A percentile compares a stretch with the other conserved stretches of the same genome.
These are phyloP conservation scores for Rutstroemia sp. DNA, from an alignment of 2,329 filamentous ascomycete species.

Conservation along the genomic window DNA sequence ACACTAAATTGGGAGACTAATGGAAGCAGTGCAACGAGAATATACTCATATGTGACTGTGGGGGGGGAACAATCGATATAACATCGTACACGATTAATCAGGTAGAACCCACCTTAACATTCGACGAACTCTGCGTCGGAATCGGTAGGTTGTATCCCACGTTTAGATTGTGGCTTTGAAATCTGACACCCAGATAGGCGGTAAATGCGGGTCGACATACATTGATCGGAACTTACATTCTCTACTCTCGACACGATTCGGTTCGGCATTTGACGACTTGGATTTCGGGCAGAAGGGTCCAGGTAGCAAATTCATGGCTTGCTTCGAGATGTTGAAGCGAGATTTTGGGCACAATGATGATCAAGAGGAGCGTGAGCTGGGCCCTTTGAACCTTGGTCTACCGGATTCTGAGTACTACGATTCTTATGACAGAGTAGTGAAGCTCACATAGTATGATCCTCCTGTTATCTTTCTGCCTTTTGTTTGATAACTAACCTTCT, in stretches of 20 bases:
- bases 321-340: slow-evolving; percentile 15
- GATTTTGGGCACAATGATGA: slow-evolving; percentile 15
- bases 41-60: slow-evolving; percentile 23
- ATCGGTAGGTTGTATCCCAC: not conserved
- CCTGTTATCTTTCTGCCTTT: not conserved
- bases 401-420: slow-evolving; percentile 15
- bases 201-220: slow-evolving; percentile 22
- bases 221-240: slow-evolving; percentile 22
- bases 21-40: slow-evolving; percentile 12
- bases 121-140: slow-evolving; percentile 19
- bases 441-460: slow-evolving; percentile 15
- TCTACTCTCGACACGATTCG: slow-evolving; percentile 18
- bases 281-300: slow-evolving; percentile 14
- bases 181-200: slow-evolving; percentile 11
- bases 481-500: not conserved
- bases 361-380: slow-evolving; percentile 8
- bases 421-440: slow-evolving; percentile 13
- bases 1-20: not conserved
- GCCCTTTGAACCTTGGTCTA: slow-evolving; percentile 14
- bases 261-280: slow-evolving; percentile 13
- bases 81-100: slow-evolving; percentile 20
- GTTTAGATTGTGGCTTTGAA: not conserved
- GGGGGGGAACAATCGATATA: slow-evolving; percentile 23
- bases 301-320: slow-evolving; percentile 17
- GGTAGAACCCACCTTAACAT: slow-evolving; percentile 11